A percentile compares a stretch with the other conserved stretches of the same genome.
These are phyloP conservation scores for Yamadazyma oceani DNA, from an alignment of 1,139 yeast genomes.

Conservation along the genomic window DNA sequence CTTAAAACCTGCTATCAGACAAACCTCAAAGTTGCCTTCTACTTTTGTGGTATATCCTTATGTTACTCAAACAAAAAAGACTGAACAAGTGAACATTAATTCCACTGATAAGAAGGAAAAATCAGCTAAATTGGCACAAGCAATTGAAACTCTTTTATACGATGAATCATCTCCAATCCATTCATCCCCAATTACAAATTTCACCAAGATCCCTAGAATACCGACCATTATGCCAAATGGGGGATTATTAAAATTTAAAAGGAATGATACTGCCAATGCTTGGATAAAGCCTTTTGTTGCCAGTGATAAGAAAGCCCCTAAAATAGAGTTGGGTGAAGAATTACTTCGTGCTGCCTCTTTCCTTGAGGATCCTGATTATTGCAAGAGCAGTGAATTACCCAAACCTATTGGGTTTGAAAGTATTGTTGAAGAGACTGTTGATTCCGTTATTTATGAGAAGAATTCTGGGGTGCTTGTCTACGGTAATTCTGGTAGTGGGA, in stretches of 20 bases:
- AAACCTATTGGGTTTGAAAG: slow-evolving; percentile 61
- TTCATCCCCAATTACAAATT: slow-evolving; percentile 46
- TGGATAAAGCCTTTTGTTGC: slow-evolving; percentile 43
- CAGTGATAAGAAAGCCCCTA: slow-evolving; percentile 27
- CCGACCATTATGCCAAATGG: slow-evolving; percentile 56
- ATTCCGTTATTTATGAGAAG: slow-evolving; percentile 45
- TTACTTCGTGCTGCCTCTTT: slow-evolving; percentile 52
- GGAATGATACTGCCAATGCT: slow-evolving; percentile 38
- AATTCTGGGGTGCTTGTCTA: slow-evolving; percentile 57
- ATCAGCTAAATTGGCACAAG: slow-evolving; percentile 17
- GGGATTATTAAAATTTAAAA: slow-evolving; percentile 57
- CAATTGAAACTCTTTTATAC: slow-evolving; percentile 16
- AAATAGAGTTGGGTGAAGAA: slow-evolving; percentile 55
- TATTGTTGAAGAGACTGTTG: slow-evolving; percentile 40
- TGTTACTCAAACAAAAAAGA: slow-evolving; percentile 42
- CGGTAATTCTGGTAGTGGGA: slow-evolving; percentile 85
- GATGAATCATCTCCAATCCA: slow-evolving; percentile 13
- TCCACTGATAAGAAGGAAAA: slow-evolving; percentile 32
- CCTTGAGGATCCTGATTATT: slow-evolving; percentile 25
- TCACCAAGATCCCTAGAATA: slow-evolving; percentile 49
- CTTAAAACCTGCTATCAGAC: slow-evolving; percentile 50
- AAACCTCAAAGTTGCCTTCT: slow-evolving; percentile 40
- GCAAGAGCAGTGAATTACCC: slow-evolving; percentile 11
- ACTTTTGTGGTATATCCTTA: slow-evolving; percentile 55
- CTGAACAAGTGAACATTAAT: slow-evolving; percentile 26